Base-by-base conservation (phyloP, 805 yeast genomes). In the Martiniozyma abietophila region DNA sequence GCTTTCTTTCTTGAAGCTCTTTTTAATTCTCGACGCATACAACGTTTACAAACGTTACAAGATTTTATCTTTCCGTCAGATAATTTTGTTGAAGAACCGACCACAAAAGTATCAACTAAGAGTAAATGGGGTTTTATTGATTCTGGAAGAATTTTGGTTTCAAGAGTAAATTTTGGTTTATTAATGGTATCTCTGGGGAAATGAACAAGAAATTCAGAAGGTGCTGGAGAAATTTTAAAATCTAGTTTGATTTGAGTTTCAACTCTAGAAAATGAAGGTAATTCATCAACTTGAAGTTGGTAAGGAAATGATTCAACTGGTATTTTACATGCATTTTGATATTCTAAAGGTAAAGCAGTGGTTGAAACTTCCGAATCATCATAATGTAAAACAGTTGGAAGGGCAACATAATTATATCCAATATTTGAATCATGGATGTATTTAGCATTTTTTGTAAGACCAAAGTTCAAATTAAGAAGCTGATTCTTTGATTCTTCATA, bases 201-300 rank as follows among this genome's bases (percentile, higher is more conserved):
- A 53, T 84, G 92, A 22, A 92, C 59, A 32, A 83, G 59, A 32
- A 69, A 65, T 47, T 84, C 80, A 5, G 73, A 67, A 1, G 95
- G 94, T 1, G 89, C 74, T 1, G 96, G 95, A 20, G 76, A 67
- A 28, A 89, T 61, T 7, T 68, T 54, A 15, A 89, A 58, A 28
- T 69, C 67, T 27, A 94, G 62, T 54, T 85, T 88, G 52, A 92
- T 84, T 59, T 92, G 98, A 11, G 96, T 89, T 58, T 89, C 98
- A 6, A 89, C 98, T 44, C 98, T 72, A 9, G 96, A 84, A 45
- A 75, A 76, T 5, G 71, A 60, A 2, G 96, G 96, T 29, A 89
- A 63, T 33, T 76, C 80, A 6, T 65, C 55, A 1, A 89, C 61
- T 18, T 59, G 53, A 34, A 81, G 44, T 35, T 65, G 60, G 51